These are phyloP conservation scores for Inga leiocalycina DNA, from an alignment of 306 rosid genomes.

Conservation along the genomic window DNA sequence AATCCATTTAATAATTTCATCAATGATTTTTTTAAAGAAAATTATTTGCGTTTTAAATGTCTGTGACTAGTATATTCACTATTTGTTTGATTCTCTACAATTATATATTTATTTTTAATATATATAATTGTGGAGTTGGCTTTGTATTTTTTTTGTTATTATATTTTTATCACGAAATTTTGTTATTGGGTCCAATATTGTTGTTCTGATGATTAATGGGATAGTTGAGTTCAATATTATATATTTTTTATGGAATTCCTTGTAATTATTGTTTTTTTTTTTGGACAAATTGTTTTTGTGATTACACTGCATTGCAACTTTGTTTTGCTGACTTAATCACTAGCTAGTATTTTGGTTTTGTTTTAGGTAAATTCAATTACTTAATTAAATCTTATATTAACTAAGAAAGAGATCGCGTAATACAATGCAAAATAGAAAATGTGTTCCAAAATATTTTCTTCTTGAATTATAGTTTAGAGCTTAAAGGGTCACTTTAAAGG, in stretches of 20 bases:
- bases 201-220: background rate
- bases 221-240: background rate
- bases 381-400: background rate
- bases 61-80: background rate
- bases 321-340: background rate
- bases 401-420: background rate
- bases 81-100: constrained; percentile 28
- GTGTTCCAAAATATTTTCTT: background rate
- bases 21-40: background rate
- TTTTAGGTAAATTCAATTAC: background rate
- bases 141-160: background rate
- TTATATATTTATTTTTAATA: constrained; percentile 15
- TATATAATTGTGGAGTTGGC: constrained; percentile 33
- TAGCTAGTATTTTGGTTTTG: background rate
- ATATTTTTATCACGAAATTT: background rate
- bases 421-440: background rate
- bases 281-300: background rate
- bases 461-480: background rate
- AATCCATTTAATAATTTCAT: constrained; percentile 31
- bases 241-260: background rate
- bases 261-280: background rate
- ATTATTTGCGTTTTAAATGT: background rate
- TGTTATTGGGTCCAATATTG: background rate
- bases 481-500: background rate
- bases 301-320: background rate